Percentiles rank a stretch among this genome's conserved stretches.
phyloP scores from a whole-genome alignment of 108 stramenopile genomes.

The Epithemia pelagica region DNA sequence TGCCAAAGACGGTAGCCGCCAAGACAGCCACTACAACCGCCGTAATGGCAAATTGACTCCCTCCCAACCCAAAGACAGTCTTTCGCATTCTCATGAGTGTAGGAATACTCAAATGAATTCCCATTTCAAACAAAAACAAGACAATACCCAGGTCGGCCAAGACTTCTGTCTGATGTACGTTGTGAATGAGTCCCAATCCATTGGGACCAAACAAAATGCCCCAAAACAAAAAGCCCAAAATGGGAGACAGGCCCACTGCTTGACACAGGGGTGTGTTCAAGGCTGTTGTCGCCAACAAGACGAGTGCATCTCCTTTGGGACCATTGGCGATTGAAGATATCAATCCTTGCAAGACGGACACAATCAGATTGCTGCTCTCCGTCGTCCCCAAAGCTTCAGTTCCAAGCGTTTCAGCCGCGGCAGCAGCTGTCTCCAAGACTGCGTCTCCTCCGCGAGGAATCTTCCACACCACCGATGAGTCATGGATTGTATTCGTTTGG shows the following conservation, averaged over 20 bases:
- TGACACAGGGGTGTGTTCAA: constrained; percentile 84
- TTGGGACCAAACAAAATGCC: constrained; percentile 84
- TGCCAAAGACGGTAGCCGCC: constrained; percentile 27
- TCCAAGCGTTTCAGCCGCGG: neutral
- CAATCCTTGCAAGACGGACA: neutral
- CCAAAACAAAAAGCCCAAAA: constrained; percentile 79
- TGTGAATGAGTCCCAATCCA: constrained; percentile 59
- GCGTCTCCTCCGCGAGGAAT: neutral
- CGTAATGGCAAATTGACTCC: constrained; percentile 77
- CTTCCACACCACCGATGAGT: too few species aligned
- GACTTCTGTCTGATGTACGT: constrained; percentile 72
- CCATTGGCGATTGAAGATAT: constrained; percentile 27
- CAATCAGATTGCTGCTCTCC: neutral
- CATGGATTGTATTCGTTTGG: too few species aligned
- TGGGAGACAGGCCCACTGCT: constrained; percentile 67
- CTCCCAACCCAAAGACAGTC: constrained; percentile 89
- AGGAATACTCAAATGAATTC: constrained; percentile 83
- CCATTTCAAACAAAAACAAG: constrained; percentile 96
- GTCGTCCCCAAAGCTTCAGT: neutral
- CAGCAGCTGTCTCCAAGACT: neutral
- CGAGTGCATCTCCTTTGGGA: constrained; percentile 74
- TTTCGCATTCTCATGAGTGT: constrained; percentile 76
- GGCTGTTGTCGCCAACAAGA: constrained; percentile 76
- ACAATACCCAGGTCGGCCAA: constrained; percentile 93
- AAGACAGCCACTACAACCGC: constrained; percentile 55